Conservation (phyloP, 2,329 filamentous ascomycete genomes). For the Colletotrichum sp. region DNA sequence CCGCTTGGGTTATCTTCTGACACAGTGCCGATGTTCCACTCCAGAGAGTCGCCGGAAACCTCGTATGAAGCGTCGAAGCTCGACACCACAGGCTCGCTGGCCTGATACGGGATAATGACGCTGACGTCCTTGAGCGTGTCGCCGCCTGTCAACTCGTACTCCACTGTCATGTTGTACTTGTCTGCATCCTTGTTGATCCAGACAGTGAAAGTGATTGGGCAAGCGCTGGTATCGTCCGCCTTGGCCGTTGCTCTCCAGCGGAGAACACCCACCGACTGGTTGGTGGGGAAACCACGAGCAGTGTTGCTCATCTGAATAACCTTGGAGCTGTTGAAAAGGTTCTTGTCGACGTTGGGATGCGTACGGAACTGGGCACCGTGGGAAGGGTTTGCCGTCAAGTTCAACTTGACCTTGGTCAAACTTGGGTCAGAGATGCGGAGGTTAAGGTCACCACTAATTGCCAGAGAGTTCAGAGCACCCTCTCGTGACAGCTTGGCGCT, state of each 20-base stretch:
- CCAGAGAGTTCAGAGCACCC: slow-evolving; percentile 83
- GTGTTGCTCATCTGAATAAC: slow-evolving; percentile 89
- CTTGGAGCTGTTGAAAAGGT: slow-evolving; percentile 81
- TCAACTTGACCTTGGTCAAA: slow-evolving; percentile 90
- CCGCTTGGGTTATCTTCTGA: slow-evolving; percentile 83
- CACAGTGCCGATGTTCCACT: slow-evolving; percentile 91
- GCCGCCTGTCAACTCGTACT: slow-evolving; percentile 89
- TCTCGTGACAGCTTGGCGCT: slow-evolving; percentile 88
- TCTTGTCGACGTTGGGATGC: slow-evolving; percentile 95
- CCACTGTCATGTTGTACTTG: slow-evolving; percentile 89
- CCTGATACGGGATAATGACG: slow-evolving; percentile 86
- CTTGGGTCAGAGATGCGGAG: slow-evolving; percentile 88
- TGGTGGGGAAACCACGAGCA: slow-evolving; percentile 88
- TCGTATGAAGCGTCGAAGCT: slow-evolving; percentile 96
- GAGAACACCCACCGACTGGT: slow-evolving; percentile 91
- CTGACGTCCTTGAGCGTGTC: slow-evolving; percentile 83
- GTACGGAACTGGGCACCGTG: slow-evolving; percentile 92
- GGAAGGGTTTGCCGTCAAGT: slow-evolving; percentile 75
- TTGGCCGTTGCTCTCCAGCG: slow-evolving; percentile 90
- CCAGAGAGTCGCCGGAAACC: slow-evolving; percentile 88
- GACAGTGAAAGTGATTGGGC: slow-evolving; percentile 95
- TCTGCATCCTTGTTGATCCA: slow-evolving; percentile 92
- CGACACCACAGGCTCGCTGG: slow-evolving; percentile 84
- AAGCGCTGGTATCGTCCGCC: slow-evolving; percentile 77
- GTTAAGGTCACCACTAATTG: slow-evolving; percentile 91